phyloP scores from a whole-genome alignment of 2,329 filamentous ascomycete genomes.

The Monilinia fructicola region DNA sequence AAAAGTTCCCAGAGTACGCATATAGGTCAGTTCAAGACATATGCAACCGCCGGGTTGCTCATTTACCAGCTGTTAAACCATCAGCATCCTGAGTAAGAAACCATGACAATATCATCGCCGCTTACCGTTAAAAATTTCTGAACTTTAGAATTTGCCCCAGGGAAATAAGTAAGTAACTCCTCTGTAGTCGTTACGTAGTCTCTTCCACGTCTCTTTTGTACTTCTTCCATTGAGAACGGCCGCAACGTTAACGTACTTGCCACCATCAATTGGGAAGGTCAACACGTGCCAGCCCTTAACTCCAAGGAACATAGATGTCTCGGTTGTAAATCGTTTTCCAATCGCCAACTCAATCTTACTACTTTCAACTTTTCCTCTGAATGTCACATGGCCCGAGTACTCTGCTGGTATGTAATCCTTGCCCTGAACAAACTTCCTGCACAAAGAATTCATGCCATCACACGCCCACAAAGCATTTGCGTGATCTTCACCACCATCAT shows the following conservation, averaged over 20 bases:
- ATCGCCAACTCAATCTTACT: conserved; percentile 20
- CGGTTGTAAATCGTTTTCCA: conserved; percentile 23
- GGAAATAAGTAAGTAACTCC: conserved; percentile 25
- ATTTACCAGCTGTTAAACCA: conserved; percentile 14
- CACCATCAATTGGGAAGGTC: conserved; percentile 24
- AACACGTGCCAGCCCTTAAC: conserved; percentile 23
- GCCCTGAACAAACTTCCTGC: conserved; percentile 25
- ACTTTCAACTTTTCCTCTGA: conserved; percentile 17
- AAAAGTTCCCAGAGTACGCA: conserved; percentile 22
- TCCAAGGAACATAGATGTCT: conserved; percentile 26
- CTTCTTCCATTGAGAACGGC: conserved; percentile 23
- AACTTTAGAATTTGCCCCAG: conserved; percentile 21
- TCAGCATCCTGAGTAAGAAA: conserved; percentile 1
- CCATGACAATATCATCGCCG: background rate
- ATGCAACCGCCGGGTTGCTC: conserved; percentile 19
- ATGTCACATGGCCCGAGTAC: conserved; percentile 23
- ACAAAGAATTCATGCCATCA: conserved; percentile 27
- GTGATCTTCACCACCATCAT: conserved; percentile 21
- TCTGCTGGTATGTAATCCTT: conserved; percentile 19
- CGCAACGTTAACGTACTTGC: conserved; percentile 23
- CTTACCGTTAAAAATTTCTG: conserved; percentile 22
- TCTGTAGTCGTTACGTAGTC: conserved; percentile 22
- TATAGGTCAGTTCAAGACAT: conserved; percentile 23
- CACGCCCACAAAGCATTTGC: conserved; percentile 25
- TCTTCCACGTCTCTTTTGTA: conserved; percentile 25